phyloP scores from a whole-genome alignment of 1,284 basidiomycete species.

The Ceratobasidium sp. region DNA sequence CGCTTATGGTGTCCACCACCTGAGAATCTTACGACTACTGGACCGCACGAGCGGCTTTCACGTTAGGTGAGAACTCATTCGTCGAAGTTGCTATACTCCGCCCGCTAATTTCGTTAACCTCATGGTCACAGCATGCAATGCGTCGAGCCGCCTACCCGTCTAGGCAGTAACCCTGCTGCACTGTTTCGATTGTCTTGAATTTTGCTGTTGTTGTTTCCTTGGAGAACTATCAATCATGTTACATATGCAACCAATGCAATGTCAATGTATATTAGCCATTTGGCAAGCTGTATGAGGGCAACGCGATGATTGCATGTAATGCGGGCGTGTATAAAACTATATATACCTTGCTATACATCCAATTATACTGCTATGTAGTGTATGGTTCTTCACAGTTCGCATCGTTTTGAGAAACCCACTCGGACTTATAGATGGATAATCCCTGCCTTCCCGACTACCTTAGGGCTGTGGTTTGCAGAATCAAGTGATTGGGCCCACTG shows the following conservation, averaged over 20 bases:
- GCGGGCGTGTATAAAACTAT: too few species aligned
- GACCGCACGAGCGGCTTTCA: conserved; percentile 17
- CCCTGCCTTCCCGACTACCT: too few species aligned
- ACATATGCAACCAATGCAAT: conserved; percentile 6
- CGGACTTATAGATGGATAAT: too few species aligned
- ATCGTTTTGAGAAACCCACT: too few species aligned
- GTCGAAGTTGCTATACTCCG: neutral
- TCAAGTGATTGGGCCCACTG: too few species aligned
- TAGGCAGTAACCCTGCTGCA: neutral
- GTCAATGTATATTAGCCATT: conserved; percentile 31
- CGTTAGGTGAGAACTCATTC: conserved; percentile 11
- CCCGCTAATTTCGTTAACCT: conserved; percentile 9
- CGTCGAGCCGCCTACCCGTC: neutral
- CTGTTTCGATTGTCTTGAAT: conserved; percentile 26
- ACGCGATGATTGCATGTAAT: neutral
- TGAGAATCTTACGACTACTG: conserved; percentile 1
- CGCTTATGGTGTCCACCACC: conserved; percentile 77
- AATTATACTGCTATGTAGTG: too few species aligned
- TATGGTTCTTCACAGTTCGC: too few species aligned
- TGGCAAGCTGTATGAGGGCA: conserved; percentile 6
- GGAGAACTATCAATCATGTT: conserved; percentile 15
- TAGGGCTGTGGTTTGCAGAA: too few species aligned
- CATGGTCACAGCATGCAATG: neutral
- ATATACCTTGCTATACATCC: too few species aligned
- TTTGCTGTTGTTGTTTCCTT: conserved; percentile 25